Evolutionary conservation across 2,329 filamentous ascomycete genomes (phyloP).

Genomic region (Myriosclerotinia curreyana): DNA sequence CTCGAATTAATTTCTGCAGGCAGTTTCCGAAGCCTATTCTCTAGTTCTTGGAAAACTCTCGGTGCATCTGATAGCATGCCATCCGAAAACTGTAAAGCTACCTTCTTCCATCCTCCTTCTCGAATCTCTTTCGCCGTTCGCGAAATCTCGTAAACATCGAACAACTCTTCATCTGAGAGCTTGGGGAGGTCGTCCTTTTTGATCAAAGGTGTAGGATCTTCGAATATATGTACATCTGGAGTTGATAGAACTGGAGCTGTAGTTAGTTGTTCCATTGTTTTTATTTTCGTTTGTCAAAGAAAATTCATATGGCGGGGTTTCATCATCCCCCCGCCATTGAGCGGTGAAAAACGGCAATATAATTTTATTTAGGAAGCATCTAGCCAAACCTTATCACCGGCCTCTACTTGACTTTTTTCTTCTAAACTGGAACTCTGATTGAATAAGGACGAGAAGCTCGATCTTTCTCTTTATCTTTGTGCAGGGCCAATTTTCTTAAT

Average conservation of each 20-base stretch:
- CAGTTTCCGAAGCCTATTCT: constrained; percentile 45
- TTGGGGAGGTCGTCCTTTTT: constrained; percentile 10
- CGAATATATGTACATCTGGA: constrained; percentile 57
- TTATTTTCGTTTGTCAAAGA: constrained; percentile 12
- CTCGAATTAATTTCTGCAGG: constrained; percentile 18
- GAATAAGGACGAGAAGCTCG: too few relatives aligned
- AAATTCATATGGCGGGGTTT: constrained; percentile 22
- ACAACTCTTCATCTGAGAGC: constrained; percentile 62
- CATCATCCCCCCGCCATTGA: background rate
- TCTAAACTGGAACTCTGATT: too few relatives aligned
- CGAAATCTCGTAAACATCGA: constrained; percentile 77
- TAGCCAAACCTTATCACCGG: too few relatives aligned
- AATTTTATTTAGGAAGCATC: background rate
- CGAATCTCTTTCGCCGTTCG: constrained; percentile 75
- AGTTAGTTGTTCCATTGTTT: constrained; percentile 28
- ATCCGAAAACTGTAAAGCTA: constrained; percentile 96
- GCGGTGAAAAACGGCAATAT: constrained; percentile 8
- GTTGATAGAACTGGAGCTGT: constrained; percentile 60
- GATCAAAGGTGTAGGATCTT: constrained; percentile 44
- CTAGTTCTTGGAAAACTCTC: constrained; percentile 68
- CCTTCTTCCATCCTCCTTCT: constrained; percentile 65
- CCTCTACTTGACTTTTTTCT: too few relatives aligned
- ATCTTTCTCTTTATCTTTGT: too few relatives aligned
- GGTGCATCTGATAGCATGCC: constrained; percentile 85
- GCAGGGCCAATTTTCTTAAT: too few relatives aligned